Conservation (phyloP, 345 rosid genomes). For the Salix suchowensis region DNA sequence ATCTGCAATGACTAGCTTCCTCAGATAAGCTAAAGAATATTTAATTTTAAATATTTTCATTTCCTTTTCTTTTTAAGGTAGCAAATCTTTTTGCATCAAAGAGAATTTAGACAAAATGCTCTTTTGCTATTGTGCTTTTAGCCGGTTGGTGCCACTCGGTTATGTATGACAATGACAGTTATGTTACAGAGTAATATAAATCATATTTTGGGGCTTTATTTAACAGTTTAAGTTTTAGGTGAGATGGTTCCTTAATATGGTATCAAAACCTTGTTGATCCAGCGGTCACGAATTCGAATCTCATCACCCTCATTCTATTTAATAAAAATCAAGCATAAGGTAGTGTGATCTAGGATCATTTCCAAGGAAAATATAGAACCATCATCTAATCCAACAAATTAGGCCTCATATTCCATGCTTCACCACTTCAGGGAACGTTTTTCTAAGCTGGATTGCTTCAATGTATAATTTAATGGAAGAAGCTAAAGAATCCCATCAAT, state of each 20-base stretch:
- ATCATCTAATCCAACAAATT: neutral
- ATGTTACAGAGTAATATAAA: no score
- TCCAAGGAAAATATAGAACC: neutral
- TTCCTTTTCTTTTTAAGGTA: neutral
- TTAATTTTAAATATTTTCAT: neutral
- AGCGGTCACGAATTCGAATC: no score
- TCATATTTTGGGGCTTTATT: fast-evolving
- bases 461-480: neutral
- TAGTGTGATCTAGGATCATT: neutral
- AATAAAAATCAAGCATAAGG: no score
- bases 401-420: neutral
- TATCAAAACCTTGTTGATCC: no score
- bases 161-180: neutral
- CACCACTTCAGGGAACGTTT: constrained; percentile 5
- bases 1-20: neutral
- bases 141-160: neutral
- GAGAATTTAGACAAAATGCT: neutral
- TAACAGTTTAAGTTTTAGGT: no score
- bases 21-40: neutral
- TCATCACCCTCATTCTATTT: no score
- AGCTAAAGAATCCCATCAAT: neutral
- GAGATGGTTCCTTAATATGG: no score
- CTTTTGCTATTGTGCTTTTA: neutral
- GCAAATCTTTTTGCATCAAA: neutral
- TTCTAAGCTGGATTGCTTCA: neutral